Conservation (phyloP, 352 stramenopile species). For the Aphanomyces euteiches region DNA sequence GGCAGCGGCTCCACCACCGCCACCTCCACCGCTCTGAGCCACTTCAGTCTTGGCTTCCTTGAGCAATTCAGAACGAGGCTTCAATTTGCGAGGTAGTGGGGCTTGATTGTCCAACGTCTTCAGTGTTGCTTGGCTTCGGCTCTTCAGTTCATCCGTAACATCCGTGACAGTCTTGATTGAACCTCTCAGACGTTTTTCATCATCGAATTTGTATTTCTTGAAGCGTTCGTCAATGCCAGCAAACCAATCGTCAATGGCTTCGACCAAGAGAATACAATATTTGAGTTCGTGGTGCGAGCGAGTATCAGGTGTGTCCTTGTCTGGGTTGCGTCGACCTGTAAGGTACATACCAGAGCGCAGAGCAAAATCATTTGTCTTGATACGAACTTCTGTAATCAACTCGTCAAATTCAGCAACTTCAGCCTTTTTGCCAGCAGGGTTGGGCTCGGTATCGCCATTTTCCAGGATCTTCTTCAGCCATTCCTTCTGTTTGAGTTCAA, state of each 20-base stretch:
- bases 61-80: constrained; percentile 65
- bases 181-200: constrained; percentile 68
- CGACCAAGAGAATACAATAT: constrained; percentile 55
- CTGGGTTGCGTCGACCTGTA: constrained; percentile 67
- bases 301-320: constrained; percentile 63
- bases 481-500: constrained; percentile 60
- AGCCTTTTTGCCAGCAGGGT: constrained; percentile 76
- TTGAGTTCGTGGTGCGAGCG: constrained; percentile 60
- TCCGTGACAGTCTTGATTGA: constrained; percentile 58
- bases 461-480: constrained; percentile 67
- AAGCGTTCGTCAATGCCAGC: constrained; percentile 76
- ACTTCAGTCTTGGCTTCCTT: constrained; percentile 87
- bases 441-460: constrained; percentile 37
- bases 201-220: constrained; percentile 44
- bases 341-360: constrained; percentile 84
- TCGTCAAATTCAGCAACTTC: constrained; percentile 77
- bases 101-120: constrained; percentile 40
- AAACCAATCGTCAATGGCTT: constrained; percentile 68
- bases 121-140: constrained; percentile 56
- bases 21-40: constrained; percentile 41
- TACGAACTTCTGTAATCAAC: constrained; percentile 75
- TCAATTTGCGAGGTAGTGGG: constrained; percentile 46
- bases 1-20: constrained; percentile 20
- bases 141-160: constrained; percentile 57
- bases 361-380: constrained; percentile 69